Evolutionary conservation across 495 filamentous ascomycete genomes (phyloP).

Genomic region (Oleoguttula mirabilis): DNA sequence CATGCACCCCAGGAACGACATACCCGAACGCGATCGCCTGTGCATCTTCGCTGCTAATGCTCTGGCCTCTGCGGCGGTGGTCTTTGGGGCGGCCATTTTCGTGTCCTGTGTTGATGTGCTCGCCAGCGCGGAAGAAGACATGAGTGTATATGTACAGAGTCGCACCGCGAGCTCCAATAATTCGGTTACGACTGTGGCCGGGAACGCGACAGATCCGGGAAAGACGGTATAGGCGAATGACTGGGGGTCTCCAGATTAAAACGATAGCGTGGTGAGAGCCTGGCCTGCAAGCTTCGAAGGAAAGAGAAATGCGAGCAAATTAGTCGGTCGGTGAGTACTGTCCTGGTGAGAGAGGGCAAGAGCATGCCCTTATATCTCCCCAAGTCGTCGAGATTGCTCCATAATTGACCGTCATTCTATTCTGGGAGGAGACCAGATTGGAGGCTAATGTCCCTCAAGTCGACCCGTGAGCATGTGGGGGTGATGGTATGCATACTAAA

Average conservation of each 20-base stretch:
- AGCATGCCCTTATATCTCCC: slow-evolving; percentile 30
- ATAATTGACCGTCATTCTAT: slow-evolving; percentile 28
- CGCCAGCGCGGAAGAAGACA: slow-evolving; percentile 19
- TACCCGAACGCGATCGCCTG: slow-evolving; percentile 86
- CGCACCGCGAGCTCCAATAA: slow-evolving; percentile 13
- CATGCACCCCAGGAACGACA: slow-evolving; percentile 27
- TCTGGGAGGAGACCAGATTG: slow-evolving; percentile 18
- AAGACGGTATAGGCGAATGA: slow-evolving; percentile 20
- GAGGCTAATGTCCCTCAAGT: background rate
- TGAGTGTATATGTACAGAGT: slow-evolving; percentile 16
- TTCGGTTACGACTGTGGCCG: slow-evolving; percentile 8
- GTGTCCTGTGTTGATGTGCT: slow-evolving; percentile 26
- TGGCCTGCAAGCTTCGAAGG: slow-evolving; percentile 27
- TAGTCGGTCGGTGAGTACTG: slow-evolving; percentile 25
- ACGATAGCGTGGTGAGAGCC: slow-evolving; percentile 28
- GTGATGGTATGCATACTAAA: slow-evolving; percentile 12
- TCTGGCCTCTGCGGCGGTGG: slow-evolving; percentile 30
- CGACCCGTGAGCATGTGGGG: slow-evolving; percentile 1
- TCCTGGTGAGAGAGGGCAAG: slow-evolving; percentile 2
- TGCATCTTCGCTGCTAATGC: slow-evolving; percentile 71
- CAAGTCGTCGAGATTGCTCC: slow-evolving; percentile 22
- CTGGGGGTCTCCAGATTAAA: slow-evolving; percentile 28
- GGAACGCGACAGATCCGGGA: slow-evolving; percentile 17
- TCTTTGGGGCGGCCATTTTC: slow-evolving; percentile 34
- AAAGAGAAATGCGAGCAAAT: slow-evolving; percentile 30